Evolutionary conservation across 495 filamentous ascomycete genomes (phyloP), one percentile per base, ranked within the genome.

Genomic region (Talaromyces liani): DNA sequence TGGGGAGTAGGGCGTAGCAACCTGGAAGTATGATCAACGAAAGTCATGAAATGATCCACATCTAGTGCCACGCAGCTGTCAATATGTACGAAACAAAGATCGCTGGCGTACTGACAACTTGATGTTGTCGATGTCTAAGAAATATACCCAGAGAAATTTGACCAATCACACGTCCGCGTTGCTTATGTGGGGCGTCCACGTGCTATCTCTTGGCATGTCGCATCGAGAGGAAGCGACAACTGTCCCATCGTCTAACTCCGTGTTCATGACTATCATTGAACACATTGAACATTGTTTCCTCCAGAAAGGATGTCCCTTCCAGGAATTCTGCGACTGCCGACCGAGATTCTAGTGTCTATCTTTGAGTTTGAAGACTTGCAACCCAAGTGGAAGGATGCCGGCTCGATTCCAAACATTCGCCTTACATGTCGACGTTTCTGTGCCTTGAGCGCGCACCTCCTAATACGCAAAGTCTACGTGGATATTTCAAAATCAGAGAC

Each of bases 1-100:
- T 73, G 91, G 91, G 20, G 90, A 92, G 71, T 91, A 71, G 77
- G 10, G 3, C 0, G 41, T 47, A 47, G 41, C 9, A n/a, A 47
- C 20, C 14, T 10, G n/a, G 41, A 18, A 47, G n/a, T 47, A 18
- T 39, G 31, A 10, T 33, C 31, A 33, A 8, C 9, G 31, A 7
- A 33, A 8, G 9, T 33, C 31, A 39, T 39, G 3, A 10, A 14
- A 4, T 9, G 12, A 39, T 39, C 3, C 9, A 14, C 10, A 12
- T 39, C 9, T 14, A 12, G 34, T 8, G 34, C 9, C 34, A 4
- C 12, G 12, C 34, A 39, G 0, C 9, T 33, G 27, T 33, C 9
- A 33, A 33, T 10, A 33, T 33, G 31, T 33, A 8, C 31, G 31
- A 14, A 39, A 39, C 34, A 14, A 39, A 39, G 27, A 39, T 39